Conservation (phyloP, 345 rosid species). For the Passiflora organensis region DNA sequence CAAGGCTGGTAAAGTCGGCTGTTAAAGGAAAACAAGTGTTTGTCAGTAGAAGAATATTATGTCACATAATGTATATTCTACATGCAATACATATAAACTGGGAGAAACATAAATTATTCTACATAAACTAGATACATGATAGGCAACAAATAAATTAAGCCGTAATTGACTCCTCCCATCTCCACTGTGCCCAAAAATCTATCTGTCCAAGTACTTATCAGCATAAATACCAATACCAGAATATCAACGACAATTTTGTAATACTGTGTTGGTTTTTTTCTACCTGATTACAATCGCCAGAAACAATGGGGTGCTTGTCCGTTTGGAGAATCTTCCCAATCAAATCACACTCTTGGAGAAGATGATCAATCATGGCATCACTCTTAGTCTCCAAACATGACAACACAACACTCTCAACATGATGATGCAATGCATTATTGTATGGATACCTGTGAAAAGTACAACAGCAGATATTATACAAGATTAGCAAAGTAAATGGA, state of each 20-base stretch:
- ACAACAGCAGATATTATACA: constrained; percentile 14
- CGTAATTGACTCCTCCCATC: neutral
- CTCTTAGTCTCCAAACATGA: constrained; percentile 84
- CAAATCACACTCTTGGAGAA: constrained; percentile 75
- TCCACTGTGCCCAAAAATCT: neutral
- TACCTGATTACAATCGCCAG: constrained; percentile 52
- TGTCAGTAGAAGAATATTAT: neutral
- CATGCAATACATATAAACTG: too few species aligned
- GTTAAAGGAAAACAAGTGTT: constrained; percentile 18
- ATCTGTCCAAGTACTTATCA: too few species aligned
- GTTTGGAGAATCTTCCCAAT: constrained; percentile 66
- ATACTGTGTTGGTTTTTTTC: neutral
- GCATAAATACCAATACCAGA: too few species aligned
- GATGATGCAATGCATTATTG: constrained; percentile 95
- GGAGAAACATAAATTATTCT: too few species aligned
- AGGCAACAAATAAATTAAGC: too few species aligned
- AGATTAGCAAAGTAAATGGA: neutral
- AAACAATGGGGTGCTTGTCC: constrained; percentile 60
- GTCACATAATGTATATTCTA: too few species aligned
- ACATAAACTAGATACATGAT: too few species aligned
- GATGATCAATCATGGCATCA: constrained; percentile 54
- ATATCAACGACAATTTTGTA: too few species aligned
- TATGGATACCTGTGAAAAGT: constrained; percentile 74
- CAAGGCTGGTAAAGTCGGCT: constrained; percentile 73
- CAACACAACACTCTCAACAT: constrained; percentile 76